Evolutionary conservation across 352 stramenopile genomes (phyloP).

Genomic region (Albugo laibachii): DNA sequence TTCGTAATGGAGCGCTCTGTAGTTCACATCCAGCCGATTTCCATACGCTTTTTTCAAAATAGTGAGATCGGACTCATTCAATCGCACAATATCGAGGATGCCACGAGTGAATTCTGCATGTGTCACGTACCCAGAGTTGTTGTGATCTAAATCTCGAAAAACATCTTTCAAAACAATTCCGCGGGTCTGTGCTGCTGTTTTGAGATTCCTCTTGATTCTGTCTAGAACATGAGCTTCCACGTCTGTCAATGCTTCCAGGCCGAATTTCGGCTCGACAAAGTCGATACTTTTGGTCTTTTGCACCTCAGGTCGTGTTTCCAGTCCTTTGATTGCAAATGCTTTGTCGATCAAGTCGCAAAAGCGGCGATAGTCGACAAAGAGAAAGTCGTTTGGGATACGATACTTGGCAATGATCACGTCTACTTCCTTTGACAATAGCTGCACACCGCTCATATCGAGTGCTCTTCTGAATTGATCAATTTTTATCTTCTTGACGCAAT

Average conservation of each 20-base stretch:
- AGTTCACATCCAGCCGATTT: conserved; percentile 58
- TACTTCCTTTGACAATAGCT: conserved; percentile 30
- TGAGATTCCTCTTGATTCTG: conserved; percentile 29
- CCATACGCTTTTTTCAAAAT: conserved; percentile 49
- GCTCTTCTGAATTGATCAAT: conserved; percentile 63
- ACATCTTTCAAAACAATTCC: conserved; percentile 76
- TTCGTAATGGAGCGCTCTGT: conserved; percentile 48
- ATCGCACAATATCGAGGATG: conserved; percentile 34
- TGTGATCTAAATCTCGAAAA: conserved; percentile 72
- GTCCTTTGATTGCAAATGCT: conserved; percentile 51
- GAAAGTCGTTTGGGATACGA: conserved; percentile 25
- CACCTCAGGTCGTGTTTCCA: conserved; percentile 38
- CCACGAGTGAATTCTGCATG: conserved; percentile 59
- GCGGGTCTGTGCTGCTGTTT: conserved; percentile 44
- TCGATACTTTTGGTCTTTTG: conserved; percentile 15
- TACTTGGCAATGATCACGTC: conserved; percentile 46
- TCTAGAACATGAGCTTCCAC: conserved; percentile 16
- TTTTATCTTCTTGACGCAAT: conserved; percentile 70
- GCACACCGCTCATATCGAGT: conserved; percentile 50
- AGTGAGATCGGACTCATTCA: conserved; percentile 28
- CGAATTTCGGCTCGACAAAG: not conserved
- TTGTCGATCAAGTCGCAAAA: conserved; percentile 79
- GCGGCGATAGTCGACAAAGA: conserved; percentile 54
- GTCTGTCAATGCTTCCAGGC: conserved; percentile 6
- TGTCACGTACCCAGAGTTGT: conserved; percentile 66